Evolutionary conservation across 768 basidiomycete genomes (phyloP).

Genomic region (Piloderma croceum): DNA sequence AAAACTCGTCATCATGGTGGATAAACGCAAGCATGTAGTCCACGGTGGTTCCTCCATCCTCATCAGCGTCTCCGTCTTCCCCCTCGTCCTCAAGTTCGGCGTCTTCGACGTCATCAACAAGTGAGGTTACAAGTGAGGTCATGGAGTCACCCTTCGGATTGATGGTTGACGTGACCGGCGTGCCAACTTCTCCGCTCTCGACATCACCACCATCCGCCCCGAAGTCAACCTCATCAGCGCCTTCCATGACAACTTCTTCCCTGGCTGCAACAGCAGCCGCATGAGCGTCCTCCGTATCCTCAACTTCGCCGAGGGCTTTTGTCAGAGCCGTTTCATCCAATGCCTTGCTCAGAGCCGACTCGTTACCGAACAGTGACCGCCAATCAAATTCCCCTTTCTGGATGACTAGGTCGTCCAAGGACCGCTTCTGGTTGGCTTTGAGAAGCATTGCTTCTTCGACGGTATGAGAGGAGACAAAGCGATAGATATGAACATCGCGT

Average conservation of each 20-base stretch:
- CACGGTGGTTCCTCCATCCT: slow-evolving; percentile 67
- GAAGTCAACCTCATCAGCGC: slow-evolving; percentile 79
- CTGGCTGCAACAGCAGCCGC: slow-evolving; percentile 74
- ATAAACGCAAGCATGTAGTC: slow-evolving; percentile 82
- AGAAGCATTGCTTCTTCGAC: slow-evolving; percentile 95
- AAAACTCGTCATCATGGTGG: slow-evolving; percentile 58
- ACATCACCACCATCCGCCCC: slow-evolving; percentile 37
- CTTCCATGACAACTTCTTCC: slow-evolving; percentile 67
- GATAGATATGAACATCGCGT: slow-evolving; percentile 93
- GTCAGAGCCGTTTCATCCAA: slow-evolving; percentile 46
- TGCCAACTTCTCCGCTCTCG: slow-evolving; percentile 7
- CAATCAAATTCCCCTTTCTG: slow-evolving; percentile 94
- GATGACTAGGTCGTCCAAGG: slow-evolving; percentile 85
- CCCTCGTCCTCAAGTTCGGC: slow-evolving; percentile 37
- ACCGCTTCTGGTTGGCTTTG: slow-evolving; percentile 97
- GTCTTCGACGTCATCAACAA: slow-evolving; percentile 27
- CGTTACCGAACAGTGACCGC: slow-evolving; percentile 74
- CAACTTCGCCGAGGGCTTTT: slow-evolving; percentile 75
- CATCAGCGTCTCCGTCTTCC: slow-evolving; percentile 31
- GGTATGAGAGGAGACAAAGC: slow-evolving; percentile 83
- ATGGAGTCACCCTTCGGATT: slow-evolving; percentile 19
- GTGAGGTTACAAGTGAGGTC: slow-evolving; percentile 22
- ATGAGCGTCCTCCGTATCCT: slow-evolving; percentile 81
- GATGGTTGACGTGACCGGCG: slow-evolving; percentile 1
- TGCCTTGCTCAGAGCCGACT: slow-evolving; percentile 19